Base-by-base conservation (phyloP, 1,139 yeast genomes). In the Candida frijolesensis region DNA sequence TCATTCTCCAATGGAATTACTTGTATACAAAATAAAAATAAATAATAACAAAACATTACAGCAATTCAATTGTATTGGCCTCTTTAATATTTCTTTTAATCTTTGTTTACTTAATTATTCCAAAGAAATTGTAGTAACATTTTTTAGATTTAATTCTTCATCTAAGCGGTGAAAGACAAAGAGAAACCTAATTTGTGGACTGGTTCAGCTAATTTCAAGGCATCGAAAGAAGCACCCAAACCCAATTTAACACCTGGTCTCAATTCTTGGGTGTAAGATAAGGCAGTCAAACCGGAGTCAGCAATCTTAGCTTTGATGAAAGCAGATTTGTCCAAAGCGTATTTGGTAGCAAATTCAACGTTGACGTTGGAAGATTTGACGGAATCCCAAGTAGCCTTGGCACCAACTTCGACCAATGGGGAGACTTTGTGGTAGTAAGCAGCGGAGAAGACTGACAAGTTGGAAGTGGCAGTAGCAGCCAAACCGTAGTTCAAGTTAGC, bases 181-280 rank as follows among this genome's bases (percentile, higher is more conserved):
- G 96, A 89, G 80, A 89, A 82, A 76, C 99, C 99, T 67, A 94
- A 82, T 85, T 95, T 92, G 86, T 94, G 99, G 68, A 95, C 97
- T 61, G 97, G 91, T 82, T 92, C 97, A 72, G 91, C 87, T 71
- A 94, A 84, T 78, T 94, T 89, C 78, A 91, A 85, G 64, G 97
- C 96, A 74, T 94, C 97, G 75, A 95, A 87, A 60, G 96, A 90
- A 67, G 96, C 87, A 82, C 99, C 99, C 62, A 95, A 84, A 73
- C 99, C 99, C 67, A 94, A 82, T 70, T 89, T 90, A 66, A 95
- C 97, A 75, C 98, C 98, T 56, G 96, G 96, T 81, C 96, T 89
- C 75, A 94, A 84, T 65, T 83, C 84, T 80, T 94, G 98, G 71
- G 95, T 89, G 87, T 94, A 94, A 59, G 97, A 83, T 67, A 94